Evolutionary conservation across 176 grass and related monocot species (phyloP).

Genomic region (Bromus sterilis): DNA sequence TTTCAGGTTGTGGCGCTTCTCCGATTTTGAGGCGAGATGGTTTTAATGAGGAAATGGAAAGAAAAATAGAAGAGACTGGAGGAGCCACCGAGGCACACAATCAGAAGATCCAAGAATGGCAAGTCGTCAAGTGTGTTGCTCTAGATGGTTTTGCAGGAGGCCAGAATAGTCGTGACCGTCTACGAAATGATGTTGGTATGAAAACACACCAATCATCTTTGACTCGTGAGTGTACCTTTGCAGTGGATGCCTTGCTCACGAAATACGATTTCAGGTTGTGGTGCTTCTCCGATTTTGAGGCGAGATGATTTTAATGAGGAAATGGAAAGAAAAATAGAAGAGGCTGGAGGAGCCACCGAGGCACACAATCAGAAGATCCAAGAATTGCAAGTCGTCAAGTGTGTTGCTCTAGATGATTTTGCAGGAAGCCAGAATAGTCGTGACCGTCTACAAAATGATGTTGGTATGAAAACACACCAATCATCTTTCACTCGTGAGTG

Average conservation of each 20-base stretch:
- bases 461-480: not conserved
- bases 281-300: not conserved
- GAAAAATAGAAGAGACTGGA: not conserved
- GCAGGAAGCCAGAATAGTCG: not conserved
- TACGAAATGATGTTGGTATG: not conserved
- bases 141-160: not conserved
- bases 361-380: not conserved
- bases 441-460: not conserved
- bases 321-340: not conserved
- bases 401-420: constrained; percentile 9
- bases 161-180: not conserved
- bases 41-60: not conserved
- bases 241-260: not conserved
- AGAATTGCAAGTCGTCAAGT: not conserved
- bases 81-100: not conserved
- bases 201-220: not conserved
- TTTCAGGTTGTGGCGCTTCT: not conserved
- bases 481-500: not conserved
- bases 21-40: not conserved
- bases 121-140: not conserved
- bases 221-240: not conserved
- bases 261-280: not conserved
- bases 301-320: not conserved
- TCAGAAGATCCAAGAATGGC: constrained; percentile 1
- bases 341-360: not conserved